Conservation (phyloP, 1,284 basidiomycete genomes). For the Wolfiporia cocos region DNA sequence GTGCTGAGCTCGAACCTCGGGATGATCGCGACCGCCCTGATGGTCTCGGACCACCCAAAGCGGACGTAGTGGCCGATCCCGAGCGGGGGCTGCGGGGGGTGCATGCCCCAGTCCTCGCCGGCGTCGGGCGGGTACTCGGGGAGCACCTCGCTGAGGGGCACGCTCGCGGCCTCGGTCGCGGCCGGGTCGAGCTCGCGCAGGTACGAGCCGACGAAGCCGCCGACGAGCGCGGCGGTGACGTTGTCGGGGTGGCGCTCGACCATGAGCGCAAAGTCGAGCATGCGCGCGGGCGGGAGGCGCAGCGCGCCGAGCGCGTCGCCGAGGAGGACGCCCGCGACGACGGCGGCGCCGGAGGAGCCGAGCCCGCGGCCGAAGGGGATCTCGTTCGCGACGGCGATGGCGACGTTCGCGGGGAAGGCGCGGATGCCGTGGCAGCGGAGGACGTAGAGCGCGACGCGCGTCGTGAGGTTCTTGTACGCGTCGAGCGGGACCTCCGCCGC, state of each 20-base stretch:
- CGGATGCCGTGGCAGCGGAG: conserved; percentile 78
- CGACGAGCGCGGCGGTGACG: conserved; percentile 94
- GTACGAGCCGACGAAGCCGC: conserved; percentile 98
- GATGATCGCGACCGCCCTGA: conserved; percentile 94
- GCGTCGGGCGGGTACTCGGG: conserved; percentile 96
- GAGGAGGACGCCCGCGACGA: conserved; percentile 92
- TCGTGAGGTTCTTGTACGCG: conserved; percentile 95
- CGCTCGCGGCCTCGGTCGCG: conserved; percentile 74
- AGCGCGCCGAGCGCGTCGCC: conserved; percentile 82
- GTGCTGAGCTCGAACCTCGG: conserved; percentile 97
- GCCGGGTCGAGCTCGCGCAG: conserved; percentile 83
- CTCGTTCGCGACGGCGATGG: conserved; percentile 83
- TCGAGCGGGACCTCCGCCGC: conserved; percentile 89
- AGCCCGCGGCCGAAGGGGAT: conserved; percentile 98
- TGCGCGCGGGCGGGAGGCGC: conserved; percentile 60
- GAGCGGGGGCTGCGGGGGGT: conserved; percentile 83
- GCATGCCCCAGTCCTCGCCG: conserved; percentile 82
- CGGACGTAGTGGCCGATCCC: conserved; percentile 95
- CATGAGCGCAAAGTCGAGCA: conserved; percentile 98
- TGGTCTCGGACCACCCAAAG: conserved; percentile 83
- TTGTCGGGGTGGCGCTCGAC: conserved; percentile 99
- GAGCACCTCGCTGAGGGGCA: conserved; percentile 93
- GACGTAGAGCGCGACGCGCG: conserved; percentile 97
- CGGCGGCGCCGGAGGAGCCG: conserved; percentile 96
- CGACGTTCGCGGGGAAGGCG: conserved; percentile 70